A percentile compares a stretch with the other conserved stretches of the same genome.
These are phyloP conservation scores for Cornus suecica DNA, from an alignment of 148 eudicot genomes.

Conservation along the genomic window DNA sequence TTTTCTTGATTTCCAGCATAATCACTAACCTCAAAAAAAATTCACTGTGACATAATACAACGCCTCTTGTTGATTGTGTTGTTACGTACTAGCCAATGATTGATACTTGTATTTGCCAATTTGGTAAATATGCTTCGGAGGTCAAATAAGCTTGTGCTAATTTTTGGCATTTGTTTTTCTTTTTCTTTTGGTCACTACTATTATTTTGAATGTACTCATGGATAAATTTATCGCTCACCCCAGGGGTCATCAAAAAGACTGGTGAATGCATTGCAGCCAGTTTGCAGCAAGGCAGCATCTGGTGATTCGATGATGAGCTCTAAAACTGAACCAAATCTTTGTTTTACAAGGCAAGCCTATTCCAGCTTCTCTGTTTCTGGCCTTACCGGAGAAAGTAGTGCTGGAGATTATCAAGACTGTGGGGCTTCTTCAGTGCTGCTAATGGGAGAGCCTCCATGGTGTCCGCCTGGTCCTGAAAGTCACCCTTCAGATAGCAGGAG, in stretches of 20 bases:
- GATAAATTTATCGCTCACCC: background rate
- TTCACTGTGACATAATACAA: background rate
- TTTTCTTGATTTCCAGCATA: background rate
- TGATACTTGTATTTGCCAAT: background rate
- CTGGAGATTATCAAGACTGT: slow-evolving; percentile 88
- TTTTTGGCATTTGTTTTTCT: background rate
- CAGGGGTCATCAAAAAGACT: slow-evolving; percentile 37
- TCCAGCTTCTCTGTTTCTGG: slow-evolving; percentile 72
- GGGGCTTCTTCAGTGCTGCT: slow-evolving; percentile 72
- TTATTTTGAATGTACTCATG: background rate
- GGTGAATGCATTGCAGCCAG: slow-evolving; percentile 28
- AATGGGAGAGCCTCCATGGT: slow-evolving; percentile 88
- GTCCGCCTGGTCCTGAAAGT: slow-evolving; percentile 52
- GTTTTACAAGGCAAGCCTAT: slow-evolving; percentile 51
- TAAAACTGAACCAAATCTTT: slow-evolving; percentile 53
- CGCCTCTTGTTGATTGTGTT: background rate
- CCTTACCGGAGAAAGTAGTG: slow-evolving; percentile 65
- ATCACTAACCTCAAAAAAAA: background rate
- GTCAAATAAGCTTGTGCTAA: background rate
- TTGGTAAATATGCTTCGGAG: background rate
- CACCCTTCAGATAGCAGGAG: slow-evolving; percentile 50
- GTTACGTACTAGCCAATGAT: background rate
- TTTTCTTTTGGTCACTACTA: background rate
- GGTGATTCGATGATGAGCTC: slow-evolving; percentile 49
- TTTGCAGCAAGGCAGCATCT: slow-evolving; percentile 50